Base-by-base conservation (phyloP, 2,329 filamentous ascomycete genomes). In the Fusarium decemcellulare region DNA sequence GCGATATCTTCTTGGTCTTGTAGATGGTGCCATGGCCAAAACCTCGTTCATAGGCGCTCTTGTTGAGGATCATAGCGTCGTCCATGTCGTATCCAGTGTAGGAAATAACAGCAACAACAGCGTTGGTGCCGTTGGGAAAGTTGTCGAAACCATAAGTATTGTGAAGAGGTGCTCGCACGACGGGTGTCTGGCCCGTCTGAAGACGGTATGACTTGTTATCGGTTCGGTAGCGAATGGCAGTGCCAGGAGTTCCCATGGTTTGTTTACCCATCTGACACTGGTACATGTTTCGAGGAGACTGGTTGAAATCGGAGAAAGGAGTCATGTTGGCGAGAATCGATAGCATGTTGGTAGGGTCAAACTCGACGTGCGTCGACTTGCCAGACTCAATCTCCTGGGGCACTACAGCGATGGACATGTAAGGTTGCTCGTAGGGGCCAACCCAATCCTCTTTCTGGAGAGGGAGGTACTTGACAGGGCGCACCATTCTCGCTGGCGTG, bases 31-130 rank as follows among this genome's bases (percentile, higher is more conserved):
- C 96, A 76, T 98, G 91, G 39, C 94, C 95, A 76, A 99, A 98
- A 14, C 96, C 96, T 72, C 96, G 91, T 81, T 99, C 96, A 80
- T 98, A 94, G 4, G 95, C 91, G 18, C 94, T 97, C 80, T 98
- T 98, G 86, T 98, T 98, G 78, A 99, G 86, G 78, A 99, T 98
- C 95, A 98, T 98, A 78, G 96, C 96, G 83, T 99, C 96, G 86
- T 99, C 96, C 96, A 99, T 99, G 86, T 99, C 96, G 82, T 98
- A 99, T 54, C 95, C 96, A 2, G 95, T 98, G 81, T 99, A 99
- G 1, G 95, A 98, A 69, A 99, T 97, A 79, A 99, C 97, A 63
- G 96, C 96, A 62, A 99, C 96, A 40, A 98, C 91, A 9, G 94
- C 94, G 76, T 99, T 99, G 76, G 90, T 95, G 30, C 96, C 96